Percentiles rank a stretch among this genome's conserved stretches.
phyloP scores from a whole-genome alignment of 1,284 basidiomycete genomes.

The Austroboletus niveus region DNA sequence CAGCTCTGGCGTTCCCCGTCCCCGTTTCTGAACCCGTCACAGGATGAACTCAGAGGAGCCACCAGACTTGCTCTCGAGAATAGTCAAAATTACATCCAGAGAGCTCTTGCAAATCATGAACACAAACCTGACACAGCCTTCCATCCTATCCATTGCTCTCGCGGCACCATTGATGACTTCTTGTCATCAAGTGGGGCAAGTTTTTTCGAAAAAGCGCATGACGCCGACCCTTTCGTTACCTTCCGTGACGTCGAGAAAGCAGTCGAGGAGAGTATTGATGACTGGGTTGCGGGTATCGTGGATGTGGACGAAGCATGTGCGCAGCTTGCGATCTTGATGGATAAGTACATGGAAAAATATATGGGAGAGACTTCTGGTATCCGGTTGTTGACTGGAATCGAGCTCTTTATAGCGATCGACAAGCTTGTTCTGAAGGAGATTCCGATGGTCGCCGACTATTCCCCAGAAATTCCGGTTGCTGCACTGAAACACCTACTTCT shows the following conservation, averaged over 20 bases:
- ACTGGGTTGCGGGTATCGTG: not conserved
- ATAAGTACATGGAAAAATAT: not conserved
- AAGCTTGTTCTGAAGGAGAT: constrained; percentile 30
- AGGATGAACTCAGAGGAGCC: not conserved
- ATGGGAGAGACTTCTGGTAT: constrained; percentile 17
- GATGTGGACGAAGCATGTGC: constrained; percentile 9
- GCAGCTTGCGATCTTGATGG: not conserved
- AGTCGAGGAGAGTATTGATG: not conserved
- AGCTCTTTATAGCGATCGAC: constrained; percentile 47
- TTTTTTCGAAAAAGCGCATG: constrained; percentile 6
- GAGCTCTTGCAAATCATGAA: not conserved
- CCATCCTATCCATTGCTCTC: not conserved
- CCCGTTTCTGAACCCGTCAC: not conserved
- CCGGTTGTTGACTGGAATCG: constrained; percentile 39
- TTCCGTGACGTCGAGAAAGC: constrained; percentile 7
- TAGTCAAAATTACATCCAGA: not conserved
- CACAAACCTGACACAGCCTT: not conserved
- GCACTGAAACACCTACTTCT: not conserved
- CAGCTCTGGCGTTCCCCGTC: not conserved
- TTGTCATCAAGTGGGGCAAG: constrained; percentile 1
- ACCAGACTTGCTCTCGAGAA: not conserved
- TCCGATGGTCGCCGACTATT: constrained; percentile 42
- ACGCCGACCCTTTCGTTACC: constrained; percentile 15
- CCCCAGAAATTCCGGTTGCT: constrained; percentile 41
- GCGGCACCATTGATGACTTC: constrained; percentile 12